Evolutionary conservation across 495 filamentous ascomycete species (phyloP).

Genomic region (Pyronema omphalodes): DNA sequence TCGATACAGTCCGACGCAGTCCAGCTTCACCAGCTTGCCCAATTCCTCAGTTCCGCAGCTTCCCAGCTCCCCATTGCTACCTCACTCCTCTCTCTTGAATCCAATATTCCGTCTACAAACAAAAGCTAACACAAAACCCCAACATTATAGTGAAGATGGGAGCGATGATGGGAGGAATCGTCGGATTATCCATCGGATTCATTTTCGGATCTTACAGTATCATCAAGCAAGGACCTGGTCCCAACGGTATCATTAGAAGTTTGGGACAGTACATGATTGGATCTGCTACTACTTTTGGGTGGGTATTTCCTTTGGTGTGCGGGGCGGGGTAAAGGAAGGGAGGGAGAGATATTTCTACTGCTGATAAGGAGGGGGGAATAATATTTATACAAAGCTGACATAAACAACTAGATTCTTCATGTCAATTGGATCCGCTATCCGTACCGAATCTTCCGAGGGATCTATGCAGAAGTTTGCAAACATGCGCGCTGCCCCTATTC

Average conservation of each 20-base stretch:
- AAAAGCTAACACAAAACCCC: conserved; percentile 1
- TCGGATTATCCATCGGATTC: conserved; percentile 91
- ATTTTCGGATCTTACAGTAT: conserved; percentile 91
- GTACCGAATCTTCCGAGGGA: conserved; percentile 42
- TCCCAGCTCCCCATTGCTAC: no score
- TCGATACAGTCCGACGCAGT: neutral
- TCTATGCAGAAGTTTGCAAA: conserved; percentile 16
- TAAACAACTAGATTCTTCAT: conserved; percentile 67
- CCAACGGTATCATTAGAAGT: conserved; percentile 81
- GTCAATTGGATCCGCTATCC: conserved; percentile 91
- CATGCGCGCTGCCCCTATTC: conserved; percentile 12
- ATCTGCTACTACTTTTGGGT: conserved; percentile 96
- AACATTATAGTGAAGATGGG: conserved; percentile 98
- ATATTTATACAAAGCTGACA: neutral
- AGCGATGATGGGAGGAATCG: conserved; percentile 89
- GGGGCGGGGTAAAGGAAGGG: no score
- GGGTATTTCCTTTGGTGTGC: conserved; percentile 17
- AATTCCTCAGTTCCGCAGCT: no score
- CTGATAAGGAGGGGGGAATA: conserved; percentile 1
- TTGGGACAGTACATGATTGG: conserved; percentile 93
- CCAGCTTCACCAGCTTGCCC: neutral
- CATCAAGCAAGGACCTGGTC: conserved; percentile 78
- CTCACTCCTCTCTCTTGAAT: no score
- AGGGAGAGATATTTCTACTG: no score
- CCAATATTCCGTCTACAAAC: neutral